Base-by-base conservation (phyloP, 1,284 basidiomycete genomes). In the Pterula multifida region DNA sequence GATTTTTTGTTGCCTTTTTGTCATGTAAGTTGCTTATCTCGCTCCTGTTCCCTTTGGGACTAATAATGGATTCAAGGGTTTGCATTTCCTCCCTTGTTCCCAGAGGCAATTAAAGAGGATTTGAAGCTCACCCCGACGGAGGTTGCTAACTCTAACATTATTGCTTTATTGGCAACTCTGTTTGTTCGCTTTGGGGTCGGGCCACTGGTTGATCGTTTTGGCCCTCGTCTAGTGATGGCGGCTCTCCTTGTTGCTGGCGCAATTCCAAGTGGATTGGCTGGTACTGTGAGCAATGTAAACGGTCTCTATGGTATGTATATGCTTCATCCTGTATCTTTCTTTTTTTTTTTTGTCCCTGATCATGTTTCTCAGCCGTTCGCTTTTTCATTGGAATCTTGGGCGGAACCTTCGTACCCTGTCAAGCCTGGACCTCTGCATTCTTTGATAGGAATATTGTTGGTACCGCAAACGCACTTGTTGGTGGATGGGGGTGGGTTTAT, bases 201-300 rank as follows among this genome's bases (percentile, higher is more conserved):
- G 0, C 77, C 78, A 0, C 65, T 79, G 0, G 72, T 78, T 32
- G 81, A 84, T 56, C 64, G 72, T 3, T 79, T 66, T 63, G 78
- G 78, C 12, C 79, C 79, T 0, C 66, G 81, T 17, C 75, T 75
- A 52, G 73, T 80, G 21, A 81, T 85, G 76, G 79, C 76, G 3
- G 61, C 55, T 1, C 61, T 84, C 17, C 70, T 85, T 21, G 58
- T 80, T 46, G 53, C 78, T 0, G 80, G 81, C 3, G 78, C 80
- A 1, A 76, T 85, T 36, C 81, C 81, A 1, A 79, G 76, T 1
- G 81, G 76, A 1, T 61, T 82, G 3, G 79, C 79, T 0, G 79
- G 79, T 2, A 74, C 76, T 0, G 68, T 71, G 3, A 61, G 63
- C 42, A 69, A 58, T 48, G 71, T 70, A 0, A 45, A 54, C 1